Evolutionary conservation across 192 early-diverging fungal species (phyloP).

Genomic region (Spizellomyces sp.): DNA sequence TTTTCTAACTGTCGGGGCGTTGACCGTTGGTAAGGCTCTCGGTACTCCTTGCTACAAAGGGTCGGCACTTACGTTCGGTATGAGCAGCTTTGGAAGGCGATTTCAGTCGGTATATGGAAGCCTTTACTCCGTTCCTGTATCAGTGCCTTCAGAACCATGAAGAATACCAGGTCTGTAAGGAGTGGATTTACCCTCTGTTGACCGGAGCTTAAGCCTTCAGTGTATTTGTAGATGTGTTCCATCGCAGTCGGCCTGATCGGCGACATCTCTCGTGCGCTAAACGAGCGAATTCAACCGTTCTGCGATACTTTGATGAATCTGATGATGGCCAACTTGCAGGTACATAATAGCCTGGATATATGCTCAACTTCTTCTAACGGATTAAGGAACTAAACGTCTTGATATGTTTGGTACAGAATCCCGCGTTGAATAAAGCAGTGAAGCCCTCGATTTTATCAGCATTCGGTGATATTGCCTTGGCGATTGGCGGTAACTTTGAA

Average conservation of each 20-base stretch:
- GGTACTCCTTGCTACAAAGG: neutral
- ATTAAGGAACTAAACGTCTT: neutral
- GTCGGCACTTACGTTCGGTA: neutral
- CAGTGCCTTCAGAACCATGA: conserved; percentile 84
- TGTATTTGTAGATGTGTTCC: conserved; percentile 70
- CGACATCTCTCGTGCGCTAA: conserved; percentile 91
- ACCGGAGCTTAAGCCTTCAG: neutral
- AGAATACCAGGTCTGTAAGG: conserved; percentile 60
- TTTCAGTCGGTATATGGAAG: conserved; percentile 87
- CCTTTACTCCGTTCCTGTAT: conserved; percentile 82
- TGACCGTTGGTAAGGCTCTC: conserved; percentile 61
- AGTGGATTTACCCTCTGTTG: neutral
- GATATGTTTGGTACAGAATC: conserved; percentile 44
- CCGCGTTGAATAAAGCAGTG: conserved; percentile 78
- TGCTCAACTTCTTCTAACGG: too few relatives aligned
- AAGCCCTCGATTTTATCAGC: conserved; percentile 93
- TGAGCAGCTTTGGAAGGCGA: conserved; percentile 74
- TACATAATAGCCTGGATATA: conserved; percentile 5
- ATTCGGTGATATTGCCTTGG: conserved; percentile 98
- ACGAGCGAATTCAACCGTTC: conserved; percentile 73
- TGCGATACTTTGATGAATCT: conserved; percentile 83
- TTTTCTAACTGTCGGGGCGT: conserved; percentile 87
- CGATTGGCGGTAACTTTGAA: conserved; percentile 84
- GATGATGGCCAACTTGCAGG: conserved; percentile 76
- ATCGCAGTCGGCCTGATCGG: conserved; percentile 97